These are phyloP conservation scores for Hordeum vulgare DNA, from an alignment of 176 grass and related monocot species.

Conservation along the genomic window MorexV3_pseudomolecules_assembly NC_058523.1:557132851-557133350, in stretches of 20 bases:
- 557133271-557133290: too few relatives aligned
- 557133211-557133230: neutral
- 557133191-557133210: neutral
- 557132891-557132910: neutral
- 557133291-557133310: too few relatives aligned
- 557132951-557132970: neutral
- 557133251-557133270: neutral
- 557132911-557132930: neutral
- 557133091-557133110: neutral
- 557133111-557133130: neutral
- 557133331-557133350: accelerated
- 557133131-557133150: neutral
- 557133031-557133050: accelerated
- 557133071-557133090: neutral
- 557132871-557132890: neutral
- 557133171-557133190: neutral
- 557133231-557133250: neutral
- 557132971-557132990: neutral
- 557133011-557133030: neutral
- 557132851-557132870: neutral
- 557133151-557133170: neutral
- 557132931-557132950: accelerated
- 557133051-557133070: neutral
- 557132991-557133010: neutral
- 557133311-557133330: too few relatives aligned